Base-by-base conservation (phyloP, 495 filamentous ascomycete genomes). In the Wilcoxina mikolae region DNA sequence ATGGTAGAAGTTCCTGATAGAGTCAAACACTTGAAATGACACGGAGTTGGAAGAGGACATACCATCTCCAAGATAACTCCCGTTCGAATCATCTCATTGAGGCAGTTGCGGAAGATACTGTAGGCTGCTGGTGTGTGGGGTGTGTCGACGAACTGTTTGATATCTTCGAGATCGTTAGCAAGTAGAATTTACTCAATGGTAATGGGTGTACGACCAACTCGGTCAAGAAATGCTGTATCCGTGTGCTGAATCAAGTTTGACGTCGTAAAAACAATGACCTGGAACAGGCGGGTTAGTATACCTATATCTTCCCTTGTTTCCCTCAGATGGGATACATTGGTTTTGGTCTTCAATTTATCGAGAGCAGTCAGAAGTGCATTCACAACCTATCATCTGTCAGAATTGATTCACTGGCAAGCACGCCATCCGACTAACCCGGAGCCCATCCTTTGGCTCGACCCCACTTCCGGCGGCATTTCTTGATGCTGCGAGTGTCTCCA, bases 211-310 rank as follows among this genome's bases (percentile, higher is more conserved):
- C 42, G 33, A 52, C 49, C 49, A 38, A 72, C 69, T 2, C 77
- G 70, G 55, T 80, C 76, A n/a, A 78, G 63, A 55, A 80, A 78
- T 4, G 77, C 77, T 20, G 61, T 47, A 53, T 80, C 64, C 56
- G 63, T 63, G 2, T 59, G 54, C 38, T 66, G 55, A 25, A 62
- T 17, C 29, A 66, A 39, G 35, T 66, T 66, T 4, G 64, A 66
- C 5, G 64, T 66, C 3, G 63, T 66, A 10, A 66, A 49, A 28
- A 66, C 51, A 18, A 66, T 66, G 9, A 66, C 63, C 62, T 65
- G 33, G 38, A 49, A 51, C 31, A 24, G 68, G 45, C 58, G 22
- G 43, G 35, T 52, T 7, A 10, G 52, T 17, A 22, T 35, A 49
- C 45, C 48, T 49, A 27, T 10, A 10, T 22, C 22, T 3, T 20